Evolutionary conservation across 139 green algal genomes (phyloP), one percentile per base, ranked within the genome.

Genomic region (Gonium pectorale): DNA sequence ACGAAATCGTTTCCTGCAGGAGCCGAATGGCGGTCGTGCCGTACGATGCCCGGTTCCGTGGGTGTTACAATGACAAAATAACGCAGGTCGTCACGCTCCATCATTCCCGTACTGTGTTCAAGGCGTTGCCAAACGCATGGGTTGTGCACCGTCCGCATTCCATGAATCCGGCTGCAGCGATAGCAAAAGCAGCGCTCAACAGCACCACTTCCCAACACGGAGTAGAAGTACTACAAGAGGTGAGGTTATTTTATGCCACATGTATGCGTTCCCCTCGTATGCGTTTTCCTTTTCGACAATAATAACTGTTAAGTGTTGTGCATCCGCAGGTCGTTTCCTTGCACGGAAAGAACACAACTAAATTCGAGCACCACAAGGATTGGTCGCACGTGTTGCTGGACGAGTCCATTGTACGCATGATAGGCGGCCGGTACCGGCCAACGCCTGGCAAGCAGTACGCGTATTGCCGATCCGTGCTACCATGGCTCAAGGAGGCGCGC

Each of bases 301-400:
- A n/a, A n/a, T n/a, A n/a, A n/a, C n/a, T n/a, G n/a, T n/a, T n/a
- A n/a, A n/a, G n/a, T n/a, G n/a, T n/a, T n/a, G n/a, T n/a, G n/a
- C n/a, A n/a, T 2, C 35, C 72, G 56, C 75, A 82, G 75, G 41
- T 72, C 7, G 75, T 60, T 3, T 21, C 31, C 5, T 4, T 60
- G 29, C n/a, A 44, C 75, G 75, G 59, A 40, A 49, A 33, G 29
- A 82, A 82, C 54, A 3, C 37, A 0, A 62, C 56, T n/a, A 82
- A 82, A 29, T 82, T 82, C 75, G 75, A 82, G 75, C 75, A 82
- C 75, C 75, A 82, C 75, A 82, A 82, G 59, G 59, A 82, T 19
- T 82, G n/a, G 40, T 82, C 75, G 17, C 75, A 82, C 29, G 59
- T 62, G 75, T 59, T 82, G 5, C 21, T 82, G 75, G 75, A 82